Base-by-base conservation (phyloP, 208 protist species). In the Porcisia hertigi region DNA sequence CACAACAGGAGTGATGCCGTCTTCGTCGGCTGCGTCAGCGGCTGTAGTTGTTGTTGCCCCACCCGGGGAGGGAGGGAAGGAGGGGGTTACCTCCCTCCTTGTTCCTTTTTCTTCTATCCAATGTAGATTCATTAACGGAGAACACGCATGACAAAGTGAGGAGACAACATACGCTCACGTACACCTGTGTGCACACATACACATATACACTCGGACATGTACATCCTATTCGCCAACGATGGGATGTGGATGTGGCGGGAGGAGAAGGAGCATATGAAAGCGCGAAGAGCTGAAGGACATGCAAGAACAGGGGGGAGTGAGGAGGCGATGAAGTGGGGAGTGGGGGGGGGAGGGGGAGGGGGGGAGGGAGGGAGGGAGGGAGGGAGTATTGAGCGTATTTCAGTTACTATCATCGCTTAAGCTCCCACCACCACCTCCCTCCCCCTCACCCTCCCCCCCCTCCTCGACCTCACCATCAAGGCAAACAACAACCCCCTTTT, bases 81-180 rank as follows among this genome's bases (percentile, higher is more conserved):
- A 7, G 20, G 14, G 25, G 14, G 57, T 9, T 52, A 5, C 47
- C 47, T 52, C 8, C 11, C 47, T 52, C 47, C 47, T 52, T 52
- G 5, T 52, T 52, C 5, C 11, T 52, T 52, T 52, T 52, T 52
- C 34, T n/a, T 25, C 30, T 14, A 14, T 1, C 11, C 12, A 12
- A 58, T 1, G n/a, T 52, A 49, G 63, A 60, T 60, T 52, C 39
- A 58, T 55, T 39, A 65, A 43, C 34, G 20, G 67, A 20, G 41
- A 79, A 74, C 11, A 58, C 36, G 34, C 34, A 58, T 45, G 36
- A 43, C 20, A 75, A 60, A 80, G 62, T 7, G 34, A 75, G 52
- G 58, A 69, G 18, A 65, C 1, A 34, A 60, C 64, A 53, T 18
- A 70, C 73, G 57, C 63, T 69, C 36, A 23, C 47, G 11, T 47